phyloP scores from a whole-genome alignment of 2,329 filamentous ascomycete species.

The Thyridium curvatum region DNA sequence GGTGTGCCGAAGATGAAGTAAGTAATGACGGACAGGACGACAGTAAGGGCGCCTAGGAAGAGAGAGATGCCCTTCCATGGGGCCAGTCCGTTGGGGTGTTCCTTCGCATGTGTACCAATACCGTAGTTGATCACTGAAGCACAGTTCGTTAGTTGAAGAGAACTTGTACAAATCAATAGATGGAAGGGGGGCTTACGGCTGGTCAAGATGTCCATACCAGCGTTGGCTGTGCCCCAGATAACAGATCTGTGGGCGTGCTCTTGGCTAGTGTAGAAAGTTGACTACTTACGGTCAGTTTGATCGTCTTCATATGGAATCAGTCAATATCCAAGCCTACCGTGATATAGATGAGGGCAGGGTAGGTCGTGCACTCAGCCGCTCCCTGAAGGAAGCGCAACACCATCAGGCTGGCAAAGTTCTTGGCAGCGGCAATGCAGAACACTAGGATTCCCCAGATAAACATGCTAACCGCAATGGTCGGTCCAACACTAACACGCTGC shows the following conservation, averaged over 20 bases:
- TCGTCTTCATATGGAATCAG: no score
- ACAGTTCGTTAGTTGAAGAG: no score
- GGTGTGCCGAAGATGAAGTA: conserved; percentile 28
- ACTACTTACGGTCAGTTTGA: no score
- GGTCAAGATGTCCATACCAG: conserved; percentile 26
- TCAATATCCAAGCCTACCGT: conserved; percentile 11
- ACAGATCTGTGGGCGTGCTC: conserved; percentile 27
- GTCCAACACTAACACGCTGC: conserved; percentile 17
- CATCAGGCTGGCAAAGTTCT: conserved; percentile 29
- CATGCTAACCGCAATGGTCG: conserved; percentile 18
- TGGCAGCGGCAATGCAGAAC: conserved; percentile 27
- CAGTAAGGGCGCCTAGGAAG: conserved; percentile 26
- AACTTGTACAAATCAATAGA: no score
- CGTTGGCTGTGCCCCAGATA: conserved; percentile 29
- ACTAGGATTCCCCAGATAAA: conserved; percentile 23
- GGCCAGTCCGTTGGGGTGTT: no score
- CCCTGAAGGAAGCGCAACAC: conserved; percentile 27
- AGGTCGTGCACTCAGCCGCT: conserved; percentile 29
- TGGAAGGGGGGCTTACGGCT: no score
- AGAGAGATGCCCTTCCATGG: conserved; percentile 15
- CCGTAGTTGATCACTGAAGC: conserved; percentile 26
- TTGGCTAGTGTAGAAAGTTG: conserved; percentile 28
- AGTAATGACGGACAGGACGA: conserved; percentile 22
- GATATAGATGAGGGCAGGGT: conserved; percentile 29
- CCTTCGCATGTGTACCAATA: conserved; percentile 17